Base-by-base conservation (phyloP, 495 filamentous ascomycete species). In the Daldinia loculata region DNA sequence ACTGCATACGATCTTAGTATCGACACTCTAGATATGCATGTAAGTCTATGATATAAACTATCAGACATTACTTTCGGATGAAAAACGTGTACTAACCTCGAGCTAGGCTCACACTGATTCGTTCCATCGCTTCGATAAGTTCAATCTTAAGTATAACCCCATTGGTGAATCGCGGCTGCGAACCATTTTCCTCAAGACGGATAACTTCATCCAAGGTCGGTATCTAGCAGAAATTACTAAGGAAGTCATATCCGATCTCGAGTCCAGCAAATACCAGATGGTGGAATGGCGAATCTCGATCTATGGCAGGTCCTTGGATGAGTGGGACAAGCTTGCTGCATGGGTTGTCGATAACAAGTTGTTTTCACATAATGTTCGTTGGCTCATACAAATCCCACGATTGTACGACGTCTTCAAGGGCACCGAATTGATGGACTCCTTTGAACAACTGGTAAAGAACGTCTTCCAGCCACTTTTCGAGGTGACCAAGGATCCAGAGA, bases 271-370 rank as follows among this genome's bases (percentile, higher is more conserved):
- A 77, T 98, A 99, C 75, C 95, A 99, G 79, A 97, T 99, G 92
- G 96, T 94, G 6, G 95, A 99, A 83, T 99, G 96, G 93, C 92
- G 95, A 17, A 95, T 99, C 61, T 97, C 93, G 12, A 94, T 99
- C 66, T 98, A 99, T 76, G 95, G 95, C 58, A 90, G 92, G 77
- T 89, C 91, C 6, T 81, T 95, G 29, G 91, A 97, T 67, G 95
- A 99, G 79, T 99, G 95, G 95, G 95, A 98, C 77, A 99, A 97
- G 74, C 88, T 99, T 50, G 95, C 95, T 3, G 92, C 92, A 9
- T 99, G 95, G 95, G 95, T 99, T n/a, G 87, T 98, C 17, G 95
- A 99, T 84, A 97, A 99, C 80, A 98, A 98, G 80, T 85, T 99
- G 32, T 95, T 97, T 78, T 97, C 94, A 0, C 95, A 93, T 71